phyloP scores from a whole-genome alignment of 2,329 filamentous ascomycete genomes.

The Ascochyta lentis region DNA sequence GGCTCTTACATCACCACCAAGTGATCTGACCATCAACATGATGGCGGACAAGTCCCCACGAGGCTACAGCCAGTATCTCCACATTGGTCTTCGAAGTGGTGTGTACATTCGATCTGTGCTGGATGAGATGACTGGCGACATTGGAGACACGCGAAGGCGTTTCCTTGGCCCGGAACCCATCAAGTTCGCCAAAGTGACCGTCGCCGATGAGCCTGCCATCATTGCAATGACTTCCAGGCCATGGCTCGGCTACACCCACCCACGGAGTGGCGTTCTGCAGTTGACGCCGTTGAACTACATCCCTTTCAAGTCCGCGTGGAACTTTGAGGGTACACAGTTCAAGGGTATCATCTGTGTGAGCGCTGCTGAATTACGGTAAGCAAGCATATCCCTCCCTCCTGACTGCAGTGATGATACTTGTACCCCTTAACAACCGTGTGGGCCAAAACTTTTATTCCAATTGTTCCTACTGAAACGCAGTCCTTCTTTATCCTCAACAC shows the following conservation, averaged over 20 bases:
- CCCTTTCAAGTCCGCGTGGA: slow-evolving; percentile 91
- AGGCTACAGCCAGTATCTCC: slow-evolving; percentile 87
- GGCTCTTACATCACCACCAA: slow-evolving; percentile 87
- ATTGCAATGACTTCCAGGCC: slow-evolving; percentile 89
- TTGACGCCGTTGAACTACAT: slow-evolving; percentile 91
- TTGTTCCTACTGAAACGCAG: slow-evolving; percentile 91
- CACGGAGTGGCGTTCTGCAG: slow-evolving; percentile 85
- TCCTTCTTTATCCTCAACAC: slow-evolving; percentile 1
- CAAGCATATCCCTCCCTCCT: slow-evolving; percentile 41
- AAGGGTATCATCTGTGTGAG: slow-evolving; percentile 95
- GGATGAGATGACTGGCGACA: slow-evolving; percentile 92
- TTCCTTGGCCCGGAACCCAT: slow-evolving; percentile 92
- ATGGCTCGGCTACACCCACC: slow-evolving; percentile 95
- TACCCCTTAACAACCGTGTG: slow-evolving; percentile 55
- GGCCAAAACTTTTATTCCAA: slow-evolving; percentile 68
- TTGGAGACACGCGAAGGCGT: slow-evolving; percentile 92
- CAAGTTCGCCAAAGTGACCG: slow-evolving; percentile 87
- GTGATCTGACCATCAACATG: slow-evolving; percentile 86
- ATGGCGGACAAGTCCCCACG: slow-evolving; percentile 95
- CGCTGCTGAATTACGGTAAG: slow-evolving; percentile 83
- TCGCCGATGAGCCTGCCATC: slow-evolving; percentile 83
- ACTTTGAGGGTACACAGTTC: slow-evolving; percentile 94
- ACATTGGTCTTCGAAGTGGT: slow-evolving; percentile 94
- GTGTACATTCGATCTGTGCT: slow-evolving; percentile 95
- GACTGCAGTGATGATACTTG: slow-evolving; percentile 69